A percentile compares a stretch with the other conserved stretches of the same genome.
Evolutionary conservation across 2,329 filamentous ascomycete species (phyloP).

Genomic region (Fusarium liriodendri): DNA sequence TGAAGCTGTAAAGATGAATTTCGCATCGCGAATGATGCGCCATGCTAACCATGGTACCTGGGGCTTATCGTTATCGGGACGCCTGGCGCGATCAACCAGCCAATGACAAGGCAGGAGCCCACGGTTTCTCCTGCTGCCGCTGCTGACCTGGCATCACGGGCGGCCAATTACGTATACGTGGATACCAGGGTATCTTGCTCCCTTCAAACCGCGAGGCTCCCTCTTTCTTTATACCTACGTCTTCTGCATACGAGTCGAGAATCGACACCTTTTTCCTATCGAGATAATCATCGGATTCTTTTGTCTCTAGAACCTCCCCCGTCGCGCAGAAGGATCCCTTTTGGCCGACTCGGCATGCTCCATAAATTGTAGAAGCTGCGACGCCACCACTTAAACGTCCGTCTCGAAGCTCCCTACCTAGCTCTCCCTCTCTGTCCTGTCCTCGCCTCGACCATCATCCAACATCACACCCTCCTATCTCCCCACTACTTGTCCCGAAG

Average conservation of each 20-base stretch:
- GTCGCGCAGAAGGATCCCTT: slow-evolving; percentile 9
- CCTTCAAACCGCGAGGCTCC: slow-evolving; percentile 28
- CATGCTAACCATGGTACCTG: slow-evolving; percentile 21
- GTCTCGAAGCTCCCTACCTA: slow-evolving; percentile 24
- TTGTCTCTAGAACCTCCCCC: background rate
- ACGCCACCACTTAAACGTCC: slow-evolving; percentile 34
- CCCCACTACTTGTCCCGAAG: slow-evolving; percentile 15
- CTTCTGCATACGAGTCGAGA: background rate
- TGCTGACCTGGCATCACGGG: slow-evolving; percentile 44
- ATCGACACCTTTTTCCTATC: background rate
- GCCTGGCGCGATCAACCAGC: background rate
- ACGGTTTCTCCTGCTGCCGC: slow-evolving; percentile 18
- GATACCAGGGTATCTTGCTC: slow-evolving; percentile 21
- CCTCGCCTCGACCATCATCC: slow-evolving; percentile 20
- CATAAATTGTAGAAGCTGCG: slow-evolving; percentile 37
- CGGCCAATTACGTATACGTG: slow-evolving; percentile 44
- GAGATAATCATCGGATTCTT: background rate
- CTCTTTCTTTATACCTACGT: slow-evolving; percentile 9
- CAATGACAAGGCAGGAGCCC: slow-evolving; percentile 18
- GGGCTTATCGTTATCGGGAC: slow-evolving; percentile 33
- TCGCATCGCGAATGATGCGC: slow-evolving; percentile 24
- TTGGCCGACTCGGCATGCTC: slow-evolving; percentile 30
- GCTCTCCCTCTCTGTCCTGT: slow-evolving; percentile 7
- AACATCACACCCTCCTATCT: slow-evolving; percentile 8
- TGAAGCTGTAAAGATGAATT: slow-evolving; percentile 27